These are phyloP conservation scores for Neurospora sp. DNA, from an alignment of 495 filamentous ascomycete genomes.

Conservation along the genomic window DNA sequence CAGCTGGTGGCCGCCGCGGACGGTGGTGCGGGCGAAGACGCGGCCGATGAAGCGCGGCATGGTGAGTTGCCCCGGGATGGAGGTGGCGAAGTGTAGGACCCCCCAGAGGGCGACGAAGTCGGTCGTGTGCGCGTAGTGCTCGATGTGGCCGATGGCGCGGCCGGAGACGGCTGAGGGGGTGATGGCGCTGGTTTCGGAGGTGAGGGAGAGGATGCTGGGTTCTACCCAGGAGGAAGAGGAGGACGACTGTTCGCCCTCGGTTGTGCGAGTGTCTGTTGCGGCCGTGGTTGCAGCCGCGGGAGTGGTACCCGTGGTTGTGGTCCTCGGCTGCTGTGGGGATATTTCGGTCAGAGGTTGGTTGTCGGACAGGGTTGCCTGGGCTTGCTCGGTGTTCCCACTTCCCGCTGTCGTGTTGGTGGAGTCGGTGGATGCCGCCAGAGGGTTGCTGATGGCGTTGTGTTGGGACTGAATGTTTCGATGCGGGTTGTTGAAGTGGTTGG, in stretches of 20 bases:
- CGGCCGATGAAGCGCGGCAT: constrained; percentile 62
- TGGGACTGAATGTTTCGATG: constrained; percentile 28
- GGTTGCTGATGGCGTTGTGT: constrained; percentile 10
- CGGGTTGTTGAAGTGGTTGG: constrained; percentile 85
- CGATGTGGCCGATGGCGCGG: constrained; percentile 59
- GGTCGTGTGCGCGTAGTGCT: constrained; percentile 71
- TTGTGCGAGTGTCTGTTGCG: neutral
- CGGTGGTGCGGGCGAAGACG: constrained; percentile 55
- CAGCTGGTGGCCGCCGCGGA: constrained; percentile 58
- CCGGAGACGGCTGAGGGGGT: constrained; percentile 16
- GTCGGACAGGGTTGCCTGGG: neutral
- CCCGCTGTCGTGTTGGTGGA: constrained; percentile 5
- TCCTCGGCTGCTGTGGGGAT: neutral
- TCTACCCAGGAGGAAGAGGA: constrained; percentile 1
- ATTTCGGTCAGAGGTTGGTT: neutral
- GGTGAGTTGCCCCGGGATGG: constrained; percentile 19
- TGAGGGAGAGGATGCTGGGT: constrained; percentile 2
- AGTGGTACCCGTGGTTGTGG: neutral
- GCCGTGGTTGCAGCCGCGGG: neutral
- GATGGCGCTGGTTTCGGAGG: constrained; percentile 8
- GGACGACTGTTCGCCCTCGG: neutral
- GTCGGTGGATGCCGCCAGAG: constrained; percentile 15
- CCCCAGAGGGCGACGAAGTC: constrained; percentile 74
- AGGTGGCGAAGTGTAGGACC: constrained; percentile 54
- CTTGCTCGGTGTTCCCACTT: neutral